Conservation (phyloP, 495 filamentous ascomycete genomes). For the Aspergillus carlsbadensis region DNA sequence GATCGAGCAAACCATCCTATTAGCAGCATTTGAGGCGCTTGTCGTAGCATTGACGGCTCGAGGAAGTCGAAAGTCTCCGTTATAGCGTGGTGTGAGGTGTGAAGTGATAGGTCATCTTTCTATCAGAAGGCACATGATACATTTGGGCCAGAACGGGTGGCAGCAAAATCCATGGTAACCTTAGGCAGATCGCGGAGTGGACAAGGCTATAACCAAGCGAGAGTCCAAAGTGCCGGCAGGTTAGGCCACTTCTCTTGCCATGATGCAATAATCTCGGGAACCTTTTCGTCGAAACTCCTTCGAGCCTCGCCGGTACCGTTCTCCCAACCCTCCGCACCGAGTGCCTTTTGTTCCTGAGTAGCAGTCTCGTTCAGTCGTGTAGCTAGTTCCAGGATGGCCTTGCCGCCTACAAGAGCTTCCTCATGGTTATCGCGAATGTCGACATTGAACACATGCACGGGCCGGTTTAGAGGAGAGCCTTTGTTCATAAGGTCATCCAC, state of each 20-base stretch:
- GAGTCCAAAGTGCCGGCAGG: constrained; percentile 87
- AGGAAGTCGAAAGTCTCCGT: too few relatives aligned
- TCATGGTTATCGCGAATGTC: constrained; percentile 99
- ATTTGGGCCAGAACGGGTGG: too few relatives aligned
- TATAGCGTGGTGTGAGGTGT: too few relatives aligned
- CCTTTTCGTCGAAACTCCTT: constrained; percentile 82
- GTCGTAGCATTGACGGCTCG: too few relatives aligned
- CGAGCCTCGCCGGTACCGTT: constrained; percentile 64
- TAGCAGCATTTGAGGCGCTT: too few relatives aligned
- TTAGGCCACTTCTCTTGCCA: constrained; percentile 97
- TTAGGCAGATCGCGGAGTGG: too few relatives aligned
- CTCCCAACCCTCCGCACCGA: constrained; percentile 65
- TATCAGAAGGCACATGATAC: too few relatives aligned
- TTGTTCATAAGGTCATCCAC: constrained; percentile 88
- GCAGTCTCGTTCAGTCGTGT: constrained; percentile 83
- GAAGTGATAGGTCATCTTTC: too few relatives aligned
- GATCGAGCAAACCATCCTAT: too few relatives aligned
- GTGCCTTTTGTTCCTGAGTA: constrained; percentile 65
- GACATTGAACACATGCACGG: constrained; percentile 96
- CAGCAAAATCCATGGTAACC: too few relatives aligned
- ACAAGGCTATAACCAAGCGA: constrained; percentile 81
- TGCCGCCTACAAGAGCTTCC: constrained; percentile 87
- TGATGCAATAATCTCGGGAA: constrained; percentile 87
- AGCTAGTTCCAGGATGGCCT: constrained; percentile 89
- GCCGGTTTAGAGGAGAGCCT: constrained; percentile 78